Conservation (phyloP, 495 filamentous ascomycete species). For the Penicillium subrubescens region DNA sequence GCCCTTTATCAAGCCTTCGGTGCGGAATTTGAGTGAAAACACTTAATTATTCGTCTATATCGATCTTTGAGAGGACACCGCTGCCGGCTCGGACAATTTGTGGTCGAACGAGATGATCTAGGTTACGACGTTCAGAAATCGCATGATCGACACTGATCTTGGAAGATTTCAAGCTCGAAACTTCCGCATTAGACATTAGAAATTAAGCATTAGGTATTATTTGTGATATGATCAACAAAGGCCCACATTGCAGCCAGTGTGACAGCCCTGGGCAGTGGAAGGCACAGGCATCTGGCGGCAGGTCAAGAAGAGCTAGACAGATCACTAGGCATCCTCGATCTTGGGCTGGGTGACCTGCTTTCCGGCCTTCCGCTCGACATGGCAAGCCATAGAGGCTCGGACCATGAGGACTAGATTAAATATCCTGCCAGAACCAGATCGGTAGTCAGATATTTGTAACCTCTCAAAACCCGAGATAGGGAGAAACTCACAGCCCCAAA, state of each 20-base stretch:
- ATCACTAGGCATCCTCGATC: constrained; percentile 9
- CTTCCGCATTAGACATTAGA: background rate
- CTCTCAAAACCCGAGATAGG: background rate
- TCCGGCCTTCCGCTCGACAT: constrained; percentile 14
- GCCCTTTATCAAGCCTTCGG: too few species aligned
- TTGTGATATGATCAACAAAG: background rate
- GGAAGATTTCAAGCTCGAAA: background rate
- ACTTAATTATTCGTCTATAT: too few species aligned
- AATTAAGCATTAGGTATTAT: background rate
- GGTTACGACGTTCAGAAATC: background rate
- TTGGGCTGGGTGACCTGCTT: background rate
- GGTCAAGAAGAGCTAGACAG: constrained; percentile 27
- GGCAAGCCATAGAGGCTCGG: constrained; percentile 15
- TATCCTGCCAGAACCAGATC: background rate
- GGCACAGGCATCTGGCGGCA: background rate
- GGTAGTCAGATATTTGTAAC: background rate
- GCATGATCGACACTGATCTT: background rate
- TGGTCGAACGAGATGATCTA: too few species aligned
- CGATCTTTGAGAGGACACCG: too few species aligned
- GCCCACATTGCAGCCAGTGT: background rate
- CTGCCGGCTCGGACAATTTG: too few species aligned
- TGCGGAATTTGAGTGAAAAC: too few species aligned
- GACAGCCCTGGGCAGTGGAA: background rate
- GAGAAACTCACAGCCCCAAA: constrained; percentile 16
- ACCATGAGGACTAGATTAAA: constrained; percentile 20